phyloP scores from a whole-genome alignment of 2,329 filamentous ascomycete genomes.

The Chaetomium sp. region DNA sequence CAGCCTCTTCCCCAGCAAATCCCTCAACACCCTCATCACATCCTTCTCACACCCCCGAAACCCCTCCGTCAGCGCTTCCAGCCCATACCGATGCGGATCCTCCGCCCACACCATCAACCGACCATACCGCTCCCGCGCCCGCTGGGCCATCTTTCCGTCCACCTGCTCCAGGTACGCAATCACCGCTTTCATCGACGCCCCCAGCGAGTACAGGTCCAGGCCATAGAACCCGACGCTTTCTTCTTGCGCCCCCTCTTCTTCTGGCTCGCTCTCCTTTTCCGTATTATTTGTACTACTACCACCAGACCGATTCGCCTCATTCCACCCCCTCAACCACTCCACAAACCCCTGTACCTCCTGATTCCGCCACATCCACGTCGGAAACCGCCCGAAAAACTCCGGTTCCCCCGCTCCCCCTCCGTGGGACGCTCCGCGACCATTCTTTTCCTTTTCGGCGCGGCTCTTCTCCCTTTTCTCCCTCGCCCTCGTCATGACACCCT shows the following conservation, averaged over 20 bases:
- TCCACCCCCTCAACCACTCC: conserved; percentile 44
- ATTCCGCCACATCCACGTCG: conserved; percentile 53
- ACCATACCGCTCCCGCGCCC: conserved; percentile 39
- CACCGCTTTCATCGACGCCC: conserved; percentile 38
- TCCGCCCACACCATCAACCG: conserved; percentile 43
- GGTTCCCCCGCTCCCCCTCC: too few species aligned
- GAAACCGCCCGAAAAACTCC: conserved; percentile 43
- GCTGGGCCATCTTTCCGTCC: conserved; percentile 36
- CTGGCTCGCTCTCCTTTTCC: too few species aligned
- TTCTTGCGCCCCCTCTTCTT: too few species aligned
- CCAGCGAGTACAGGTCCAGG: conserved; percentile 46
- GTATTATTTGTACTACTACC: too few species aligned
- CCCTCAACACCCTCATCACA: conserved; percentile 39
- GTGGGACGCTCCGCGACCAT: too few species aligned
- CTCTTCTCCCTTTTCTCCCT: conserved; percentile 22
- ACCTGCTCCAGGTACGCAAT: conserved; percentile 42
- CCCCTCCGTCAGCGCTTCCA: conserved; percentile 31
- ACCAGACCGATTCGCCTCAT: conserved; percentile 16
- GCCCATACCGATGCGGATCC: conserved; percentile 43
- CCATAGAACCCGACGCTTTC: conserved; percentile 38
- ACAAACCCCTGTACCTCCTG: conserved; percentile 43
- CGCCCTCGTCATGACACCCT: conserved; percentile 23
- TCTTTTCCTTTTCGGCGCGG: conserved; percentile 7
- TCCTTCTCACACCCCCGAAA: conserved; percentile 40
- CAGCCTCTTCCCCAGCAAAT: conserved; percentile 37